Evolutionary conservation across 139 green algal genomes (phyloP), one percentile per base, ranked within the genome.

Genomic region (Coccomyxa sp.): DNA sequence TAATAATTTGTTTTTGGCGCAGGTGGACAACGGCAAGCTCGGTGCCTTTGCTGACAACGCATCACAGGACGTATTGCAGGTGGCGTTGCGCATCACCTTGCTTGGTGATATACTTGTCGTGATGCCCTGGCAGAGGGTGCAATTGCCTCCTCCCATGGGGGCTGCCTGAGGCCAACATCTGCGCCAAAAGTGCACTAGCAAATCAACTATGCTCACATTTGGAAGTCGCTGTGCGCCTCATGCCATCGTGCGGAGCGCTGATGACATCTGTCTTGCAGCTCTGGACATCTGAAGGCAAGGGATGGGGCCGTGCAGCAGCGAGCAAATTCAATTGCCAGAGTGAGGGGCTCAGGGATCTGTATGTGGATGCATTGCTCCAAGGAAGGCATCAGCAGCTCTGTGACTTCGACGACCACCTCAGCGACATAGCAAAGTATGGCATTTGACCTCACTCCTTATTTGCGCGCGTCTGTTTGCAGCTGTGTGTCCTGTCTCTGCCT

Each of bases 401-500:
- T 0, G 87, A 91, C 55, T 91, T 89, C 83, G 87, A 91, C 68
- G 86, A 90, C 31, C 85, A 89, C 68, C 68, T 89, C 8, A 83
- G 88, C 24, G 83, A 87, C 36, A 9, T 79, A 33, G 54, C 54
- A 40, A 72, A 68, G 79, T 83, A 8, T 41, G 54, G 27, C 68
- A 40, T 29, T 29, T 73, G 6, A 34, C 1, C 54, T 72, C 24
- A 33, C 68, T 36, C 24, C 31, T 72, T 36, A 33, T 36, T n/a
- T n/a, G n/a, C n/a, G n/a, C n/a, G n/a, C n/a, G n/a, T n/a, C n/a
- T n/a, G n/a, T n/a, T n/a, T n/a, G n/a, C n/a, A n/a, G n/a, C n/a
- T n/a, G n/a, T n/a, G n/a, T n/a, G n/a, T n/a, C n/a, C n/a, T n/a
- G n/a, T n/a, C n/a, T n/a, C n/a, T n/a, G n/a, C n/a, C n/a, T n/a